Percentiles rank a stretch among this genome's conserved stretches.
Evolutionary conservation across 2,329 filamentous ascomycete genomes (phyloP).

Genomic region (Diaporthe helianthi): DNA sequence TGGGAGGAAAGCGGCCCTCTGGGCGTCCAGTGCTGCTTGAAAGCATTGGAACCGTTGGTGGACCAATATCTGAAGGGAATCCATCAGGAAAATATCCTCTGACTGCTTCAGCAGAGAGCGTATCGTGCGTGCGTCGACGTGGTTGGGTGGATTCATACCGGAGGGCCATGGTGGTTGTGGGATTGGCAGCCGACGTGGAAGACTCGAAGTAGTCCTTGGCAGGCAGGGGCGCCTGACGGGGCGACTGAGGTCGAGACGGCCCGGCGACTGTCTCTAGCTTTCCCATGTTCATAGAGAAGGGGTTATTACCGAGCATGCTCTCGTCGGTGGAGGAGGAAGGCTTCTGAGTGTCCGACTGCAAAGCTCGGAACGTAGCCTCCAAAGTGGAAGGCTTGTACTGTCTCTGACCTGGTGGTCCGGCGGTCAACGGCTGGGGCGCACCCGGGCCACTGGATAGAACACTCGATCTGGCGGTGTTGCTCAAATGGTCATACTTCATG

Average conservation of each 20-base stretch:
- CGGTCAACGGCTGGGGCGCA: slow-evolving; percentile 58
- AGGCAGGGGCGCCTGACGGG: slow-evolving; percentile 20
- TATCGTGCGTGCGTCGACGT: slow-evolving; percentile 40
- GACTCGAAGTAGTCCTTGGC: neutral
- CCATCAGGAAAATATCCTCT: slow-evolving; percentile 43
- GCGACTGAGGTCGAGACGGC: neutral
- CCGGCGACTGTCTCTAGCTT: neutral
- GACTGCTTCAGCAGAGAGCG: slow-evolving; percentile 41
- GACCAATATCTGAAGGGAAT: slow-evolving; percentile 43
- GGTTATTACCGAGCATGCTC: neutral
- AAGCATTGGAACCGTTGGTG: slow-evolving; percentile 29
- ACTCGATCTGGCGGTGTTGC: slow-evolving; percentile 34
- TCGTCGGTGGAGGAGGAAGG: slow-evolving; percentile 7
- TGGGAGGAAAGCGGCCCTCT: slow-evolving; percentile 31
- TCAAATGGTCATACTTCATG: slow-evolving; percentile 32
- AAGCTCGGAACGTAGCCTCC: slow-evolving; percentile 47
- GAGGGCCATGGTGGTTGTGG: slow-evolving; percentile 22
- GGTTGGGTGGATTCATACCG: slow-evolving; percentile 30
- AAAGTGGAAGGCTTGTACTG: slow-evolving; percentile 55
- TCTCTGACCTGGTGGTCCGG: slow-evolving; percentile 61
- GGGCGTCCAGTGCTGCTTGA: slow-evolving; percentile 34
- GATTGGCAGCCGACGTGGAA: slow-evolving; percentile 35
- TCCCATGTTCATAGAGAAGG: neutral
- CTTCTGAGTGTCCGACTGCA: slow-evolving; percentile 39
- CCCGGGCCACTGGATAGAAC: slow-evolving; percentile 47